Percentiles rank a stretch among this genome's conserved stretches.
phyloP scores from a whole-genome alignment of 306 rosid species.

The cucumber (Cucumis sativus) region DNA sequence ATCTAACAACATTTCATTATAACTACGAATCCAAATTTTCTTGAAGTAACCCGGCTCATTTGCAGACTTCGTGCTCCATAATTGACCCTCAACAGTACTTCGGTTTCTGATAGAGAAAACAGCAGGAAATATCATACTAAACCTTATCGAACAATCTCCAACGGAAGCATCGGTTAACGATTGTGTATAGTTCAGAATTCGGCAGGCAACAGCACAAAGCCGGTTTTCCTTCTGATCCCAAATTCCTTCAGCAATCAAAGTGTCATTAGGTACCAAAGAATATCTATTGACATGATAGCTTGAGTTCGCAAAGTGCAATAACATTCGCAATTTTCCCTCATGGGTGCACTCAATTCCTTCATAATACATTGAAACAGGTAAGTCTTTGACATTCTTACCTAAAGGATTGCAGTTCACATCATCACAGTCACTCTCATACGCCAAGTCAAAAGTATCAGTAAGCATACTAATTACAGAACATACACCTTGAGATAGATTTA shows the following conservation, averaged over 20 bases:
- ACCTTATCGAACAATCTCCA: slow-evolving; percentile 53
- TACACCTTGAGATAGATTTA: slow-evolving; percentile 20
- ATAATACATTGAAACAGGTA: slow-evolving; percentile 33
- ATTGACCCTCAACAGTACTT: slow-evolving; percentile 39
- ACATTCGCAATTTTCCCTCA: slow-evolving; percentile 38
- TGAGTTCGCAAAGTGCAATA: slow-evolving; percentile 43
- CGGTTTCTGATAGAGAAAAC: slow-evolving; percentile 45
- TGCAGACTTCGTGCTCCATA: slow-evolving; percentile 46
- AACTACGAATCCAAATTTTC: slow-evolving; percentile 37
- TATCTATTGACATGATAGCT: slow-evolving; percentile 10
- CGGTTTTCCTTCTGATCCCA: slow-evolving; percentile 63
- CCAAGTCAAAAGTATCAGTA: slow-evolving; percentile 33
- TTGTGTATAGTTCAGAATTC: slow-evolving; percentile 40
- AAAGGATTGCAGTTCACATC: slow-evolving; percentile 42
- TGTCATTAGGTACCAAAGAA: slow-evolving; percentile 40
- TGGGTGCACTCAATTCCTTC: slow-evolving; percentile 28
- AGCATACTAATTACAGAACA: slow-evolving; percentile 26
- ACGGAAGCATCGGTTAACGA: slow-evolving; percentile 32
- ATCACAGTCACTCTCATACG: slow-evolving; percentile 40
- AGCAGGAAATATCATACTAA: slow-evolving; percentile 42
- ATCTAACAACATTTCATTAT: slow-evolving; percentile 15
- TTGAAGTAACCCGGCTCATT: slow-evolving; percentile 42
- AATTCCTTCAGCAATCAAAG: slow-evolving; percentile 54
- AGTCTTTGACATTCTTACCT: slow-evolving; percentile 24
- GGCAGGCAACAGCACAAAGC: slow-evolving; percentile 48